Evolutionary conservation across 2,329 filamentous ascomycete species (phyloP), one percentile per base, ranked within the genome.

Genomic region (Bipolaris cookei): DNA sequence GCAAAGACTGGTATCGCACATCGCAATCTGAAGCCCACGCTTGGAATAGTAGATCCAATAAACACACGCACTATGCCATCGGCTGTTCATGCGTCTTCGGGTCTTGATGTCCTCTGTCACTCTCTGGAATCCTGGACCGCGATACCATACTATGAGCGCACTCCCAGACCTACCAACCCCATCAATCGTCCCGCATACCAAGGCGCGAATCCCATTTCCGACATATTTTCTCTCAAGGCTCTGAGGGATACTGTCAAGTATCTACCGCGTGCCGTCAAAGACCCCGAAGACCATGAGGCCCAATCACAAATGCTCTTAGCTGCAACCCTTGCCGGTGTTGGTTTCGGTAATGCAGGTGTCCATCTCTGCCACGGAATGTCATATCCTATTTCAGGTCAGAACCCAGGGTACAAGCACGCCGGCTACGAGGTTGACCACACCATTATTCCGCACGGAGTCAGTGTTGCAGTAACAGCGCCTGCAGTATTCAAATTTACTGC

Each of bases 1-100:
- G 92, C 93, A 46, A 99, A 99, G 81, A 99, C 95, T 0, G 95
- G 95, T 49, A 91, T 99, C 63, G 94, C 95, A 1, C 95, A 98
- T 80, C 87, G 96, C 49, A 96, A 95, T 73, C 84, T 99, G 56
- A 99, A 98, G 79, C 95, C 95, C 1, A 97, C 92, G 0, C 84
- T 99, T 6, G 95, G 95, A 41, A 94, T 99, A 70, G 88, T 87
- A 64, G 87, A 90, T 63, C 87, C 94, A 0, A 80, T 98, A 62
- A 99, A 99, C 81, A 99, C 95, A 1, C 86, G 88, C 54, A 97
- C 94, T 39, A 98, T 99, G 95, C 95, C 95, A 0, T 86, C 92
- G 1, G 92, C 94, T 35, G 95, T 99, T 20, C 93, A 96, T 78
- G 92, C 95, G 3, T 88, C 89, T 21, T 96, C 93, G 0, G 96